Evolutionary conservation across 768 basidiomycete genomes (phyloP), one percentile per base, ranked within the genome.

Genomic region (Hemileccinum rubropunctum): DNA sequence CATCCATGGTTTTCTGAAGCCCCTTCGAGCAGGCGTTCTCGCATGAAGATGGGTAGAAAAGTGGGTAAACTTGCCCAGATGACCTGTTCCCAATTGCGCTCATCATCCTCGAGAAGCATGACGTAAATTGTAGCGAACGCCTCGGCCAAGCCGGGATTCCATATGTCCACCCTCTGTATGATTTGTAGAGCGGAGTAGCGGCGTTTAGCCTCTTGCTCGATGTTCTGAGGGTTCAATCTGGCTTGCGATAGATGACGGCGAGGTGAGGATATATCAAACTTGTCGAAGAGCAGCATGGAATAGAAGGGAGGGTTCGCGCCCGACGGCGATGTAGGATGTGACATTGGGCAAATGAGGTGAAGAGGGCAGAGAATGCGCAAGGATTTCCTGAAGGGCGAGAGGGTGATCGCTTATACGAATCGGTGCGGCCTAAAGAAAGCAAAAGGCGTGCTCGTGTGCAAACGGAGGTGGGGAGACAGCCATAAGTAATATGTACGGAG

Each of bases 101-200:
- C 73, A 46, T 74, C 76, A 23, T 80, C 75, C 53, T 84, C 81
- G 28, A 82, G 73, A 36, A 82, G 66, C 79, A 86, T 82, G 32
- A 77, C 60, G 58, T 78, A 82, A 45, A 79, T 73, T 0, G 73
- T 73, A 69, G 78, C 78, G 27, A 86, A 62, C 11, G 74, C 75
- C 49, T 78, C 73, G 0, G 65, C 68, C 9, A 80, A 60, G 14
- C 55, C 47, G 26, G 71, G 64, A 50, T 72, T 58, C 54, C 73
- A 63, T 26, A 76, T 48, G 3, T 64, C 59, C 4, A 66, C 65
- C n/a, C 53, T 56, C 18, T 72, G 73, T 62, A 83, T 71, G 45
- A 74, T 60, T 13, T 75, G 70, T n/a, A 82, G 69, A 0, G 75
- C 74, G 2, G 47, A 50, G 49, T 72, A 74, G 1, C 82, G 74